phyloP scores from a whole-genome alignment of 768 basidiomycete species.

The Stropharia rugosoannulata region DNA sequence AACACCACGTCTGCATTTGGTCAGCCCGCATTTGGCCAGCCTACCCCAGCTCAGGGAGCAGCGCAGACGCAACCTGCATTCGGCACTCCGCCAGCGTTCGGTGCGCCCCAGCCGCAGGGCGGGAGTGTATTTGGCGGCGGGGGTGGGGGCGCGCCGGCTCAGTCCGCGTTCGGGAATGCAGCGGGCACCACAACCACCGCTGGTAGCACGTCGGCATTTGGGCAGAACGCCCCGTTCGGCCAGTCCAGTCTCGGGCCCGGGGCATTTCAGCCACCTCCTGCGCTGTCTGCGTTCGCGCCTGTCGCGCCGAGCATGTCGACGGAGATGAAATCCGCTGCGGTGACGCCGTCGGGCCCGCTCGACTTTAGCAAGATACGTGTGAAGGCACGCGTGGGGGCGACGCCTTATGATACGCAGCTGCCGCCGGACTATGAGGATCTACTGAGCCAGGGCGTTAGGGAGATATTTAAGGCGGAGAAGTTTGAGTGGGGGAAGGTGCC shows the following conservation, averaged over 20 bases:
- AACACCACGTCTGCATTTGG: conserved; percentile 27
- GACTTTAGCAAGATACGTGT: conserved; percentile 4
- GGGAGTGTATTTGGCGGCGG: neutral
- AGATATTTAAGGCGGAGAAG: conserved; percentile 52
- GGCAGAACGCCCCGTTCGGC: neutral
- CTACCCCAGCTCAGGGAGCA: conserved; percentile 2
- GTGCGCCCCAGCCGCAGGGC: neutral
- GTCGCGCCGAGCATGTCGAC: conserved; percentile 7
- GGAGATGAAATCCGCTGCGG: conserved; percentile 10
- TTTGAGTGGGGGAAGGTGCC: conserved; percentile 73
- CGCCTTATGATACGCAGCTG: conserved; percentile 56
- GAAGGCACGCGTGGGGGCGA: conserved; percentile 38
- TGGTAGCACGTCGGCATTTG: conserved; percentile 1
- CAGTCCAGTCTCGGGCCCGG: too few relatives aligned
- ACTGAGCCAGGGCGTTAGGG: conserved; percentile 47
- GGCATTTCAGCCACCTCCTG: neutral
- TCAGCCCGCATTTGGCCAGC: conserved; percentile 20
- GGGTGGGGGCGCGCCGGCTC: neutral
- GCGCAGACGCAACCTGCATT: conserved; percentile 12
- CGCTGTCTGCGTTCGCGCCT: conserved; percentile 9
- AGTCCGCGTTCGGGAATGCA: conserved; percentile 12
- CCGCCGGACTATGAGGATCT: conserved; percentile 58
- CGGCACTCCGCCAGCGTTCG: conserved; percentile 2
- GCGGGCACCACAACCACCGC: neutral
- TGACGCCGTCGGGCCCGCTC: neutral